Base-by-base conservation (phyloP, 2,329 filamentous ascomycete species). In the Fonsecaea pedrosoi region DNA sequence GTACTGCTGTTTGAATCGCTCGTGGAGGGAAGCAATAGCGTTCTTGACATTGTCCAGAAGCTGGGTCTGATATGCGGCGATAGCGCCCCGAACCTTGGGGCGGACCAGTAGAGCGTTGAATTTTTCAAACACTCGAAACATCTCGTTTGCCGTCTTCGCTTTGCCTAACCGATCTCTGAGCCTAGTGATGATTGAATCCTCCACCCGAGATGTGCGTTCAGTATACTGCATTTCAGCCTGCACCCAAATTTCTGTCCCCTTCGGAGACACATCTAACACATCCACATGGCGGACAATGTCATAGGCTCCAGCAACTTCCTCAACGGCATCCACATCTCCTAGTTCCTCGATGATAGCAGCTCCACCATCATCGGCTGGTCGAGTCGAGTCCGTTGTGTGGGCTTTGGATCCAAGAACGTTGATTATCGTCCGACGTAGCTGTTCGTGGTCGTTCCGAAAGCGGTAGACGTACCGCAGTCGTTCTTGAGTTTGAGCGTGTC, bases 101-200 rank as follows among this genome's bases (percentile, higher is more conserved):
- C 95, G 89, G 64, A 99, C 94, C 73, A 99, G 96, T 35, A 99
- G 89, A 1, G 95, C 95, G 77, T 99, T 99, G 86, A 99, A 99
- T 77, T 98, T 98, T 61, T 95, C 98, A 78, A 99, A 99, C 69
- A 99, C 95, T 62, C 96, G 91, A 79, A 99, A 99, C 95, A 99
- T 99, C 80, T 99, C 96, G 76, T 96, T 98, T 48, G 95, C 95
- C 69, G 93, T 97, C 84, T 96, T 97, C 12, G 95, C 94, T 6
- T 93, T 97, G 13, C 94, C 95, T 64, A 99, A 85, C 66, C 95
- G 91, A 79, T 99, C 95, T 74, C 95, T 87, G 37, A 99, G 84
- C 62, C 93, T 87, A 38, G 95, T 93, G 77, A 99, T 99, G 78
- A 99, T 99, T 3, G 95, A 97, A 80, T 99, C 99, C 78, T 99